Evolutionary conservation across 139 green algal species (phyloP).

Genomic region (Pseudopediastrum boryanum): DNA sequence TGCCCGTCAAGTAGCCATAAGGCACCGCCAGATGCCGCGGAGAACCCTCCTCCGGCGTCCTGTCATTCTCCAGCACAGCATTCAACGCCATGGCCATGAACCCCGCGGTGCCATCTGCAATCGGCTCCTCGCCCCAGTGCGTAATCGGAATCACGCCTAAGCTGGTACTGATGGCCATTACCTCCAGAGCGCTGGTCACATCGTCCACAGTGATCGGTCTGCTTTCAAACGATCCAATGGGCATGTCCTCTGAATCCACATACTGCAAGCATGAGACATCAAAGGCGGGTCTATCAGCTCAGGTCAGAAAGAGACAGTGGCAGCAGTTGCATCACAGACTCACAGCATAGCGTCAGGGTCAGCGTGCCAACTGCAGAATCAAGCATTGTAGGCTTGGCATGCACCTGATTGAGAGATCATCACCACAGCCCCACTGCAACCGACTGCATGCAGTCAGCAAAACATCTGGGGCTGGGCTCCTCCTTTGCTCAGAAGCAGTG

Average conservation of each 20-base stretch:
- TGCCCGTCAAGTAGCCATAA: constrained; percentile 79
- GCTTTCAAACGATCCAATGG: constrained; percentile 21
- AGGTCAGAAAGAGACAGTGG: too few relatives aligned
- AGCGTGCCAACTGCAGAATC: too few relatives aligned
- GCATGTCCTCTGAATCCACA: constrained; percentile 35
- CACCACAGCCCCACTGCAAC: too few relatives aligned
- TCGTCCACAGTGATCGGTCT: constrained; percentile 39
- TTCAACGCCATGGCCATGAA: constrained; percentile 63
- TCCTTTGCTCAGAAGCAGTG: too few relatives aligned
- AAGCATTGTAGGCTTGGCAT: too few relatives aligned
- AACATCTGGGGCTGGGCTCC: too few relatives aligned
- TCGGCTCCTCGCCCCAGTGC: constrained; percentile 35
- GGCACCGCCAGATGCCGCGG: constrained; percentile 67
- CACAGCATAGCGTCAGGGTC: too few relatives aligned
- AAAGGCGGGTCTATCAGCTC: too few relatives aligned
- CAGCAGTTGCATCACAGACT: too few relatives aligned
- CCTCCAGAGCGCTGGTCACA: constrained; percentile 42
- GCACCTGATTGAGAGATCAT: constrained; percentile 16
- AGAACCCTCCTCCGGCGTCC: constrained; percentile 33
- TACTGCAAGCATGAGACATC: too few relatives aligned
- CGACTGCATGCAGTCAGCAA: too few relatives aligned
- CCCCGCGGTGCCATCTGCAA: constrained; percentile 54
- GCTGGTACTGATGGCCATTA: constrained; percentile 25
- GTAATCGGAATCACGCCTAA: constrained; percentile 28
- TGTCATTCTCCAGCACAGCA: constrained; percentile 67